phyloP scores from a whole-genome alignment of 805 yeast species.

The Metschnikowia cubensis region DNA sequence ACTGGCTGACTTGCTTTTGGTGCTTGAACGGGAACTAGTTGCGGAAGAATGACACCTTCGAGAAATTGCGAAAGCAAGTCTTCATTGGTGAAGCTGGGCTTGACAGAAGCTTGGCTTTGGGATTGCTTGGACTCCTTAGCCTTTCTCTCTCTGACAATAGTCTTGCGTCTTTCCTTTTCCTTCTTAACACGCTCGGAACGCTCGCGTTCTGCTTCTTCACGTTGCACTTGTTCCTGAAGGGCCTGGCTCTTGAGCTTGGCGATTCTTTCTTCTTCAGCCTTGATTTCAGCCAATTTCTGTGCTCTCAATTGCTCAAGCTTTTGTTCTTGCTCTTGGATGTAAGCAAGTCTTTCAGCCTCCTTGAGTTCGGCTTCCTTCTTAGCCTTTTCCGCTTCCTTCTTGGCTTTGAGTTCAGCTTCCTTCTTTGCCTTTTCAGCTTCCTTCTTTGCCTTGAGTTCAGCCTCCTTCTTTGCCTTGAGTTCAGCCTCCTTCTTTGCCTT shows the following conservation, averaged over 20 bases:
- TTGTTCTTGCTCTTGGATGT: constrained; percentile 5
- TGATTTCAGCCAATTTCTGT: constrained; percentile 6
- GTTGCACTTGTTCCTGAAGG: constrained; percentile 2
- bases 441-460: constrained; percentile 7
- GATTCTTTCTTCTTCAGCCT: constrained; percentile 8
- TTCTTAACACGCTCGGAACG: constrained; percentile 1
- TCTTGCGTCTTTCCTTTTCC: constrained; percentile 8
- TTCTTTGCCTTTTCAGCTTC: constrained; percentile 4
- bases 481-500: constrained; percentile 7
- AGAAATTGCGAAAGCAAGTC: constrained; percentile 2
- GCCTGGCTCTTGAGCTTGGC: constrained; percentile 8
- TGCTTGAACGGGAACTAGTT: not conserved
- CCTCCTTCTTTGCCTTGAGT: constrained; percentile 3
- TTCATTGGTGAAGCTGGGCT: not conserved
- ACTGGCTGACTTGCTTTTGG: not conserved
- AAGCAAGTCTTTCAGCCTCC: constrained; percentile 9
- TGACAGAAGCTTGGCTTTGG: not conserved
- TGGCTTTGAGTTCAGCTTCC: constrained; percentile 3
- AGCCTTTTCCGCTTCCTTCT: constrained; percentile 6
- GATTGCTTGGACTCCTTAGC: constrained; percentile 6
- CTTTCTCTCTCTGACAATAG: constrained; percentile 9
- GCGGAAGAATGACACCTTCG: constrained; percentile 2
- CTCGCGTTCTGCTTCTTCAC: constrained; percentile 5
- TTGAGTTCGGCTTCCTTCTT: constrained; percentile 3
- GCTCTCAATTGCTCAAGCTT: constrained; percentile 8